Evolutionary conservation across 1,284 basidiomycete species (phyloP).

Genomic region (Phellinidium pouzarii): DNA sequence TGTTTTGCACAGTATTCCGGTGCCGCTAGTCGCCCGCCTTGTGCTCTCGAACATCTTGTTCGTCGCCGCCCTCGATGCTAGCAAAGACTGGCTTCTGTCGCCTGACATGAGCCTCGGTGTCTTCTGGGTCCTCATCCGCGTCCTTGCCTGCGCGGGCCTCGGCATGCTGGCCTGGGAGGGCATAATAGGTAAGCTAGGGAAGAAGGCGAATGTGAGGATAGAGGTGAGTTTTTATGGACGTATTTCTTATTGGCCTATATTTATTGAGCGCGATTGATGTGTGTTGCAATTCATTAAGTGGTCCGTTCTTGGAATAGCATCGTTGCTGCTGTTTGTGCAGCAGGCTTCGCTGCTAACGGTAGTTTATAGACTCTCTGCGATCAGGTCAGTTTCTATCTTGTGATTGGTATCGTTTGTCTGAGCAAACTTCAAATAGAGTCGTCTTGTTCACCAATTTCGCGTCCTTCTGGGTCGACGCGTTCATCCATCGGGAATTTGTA

Average conservation of each 20-base stretch:
- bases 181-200: slow-evolving; percentile 43
- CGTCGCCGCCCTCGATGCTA: slow-evolving; percentile 52
- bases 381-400: slow-evolving; percentile 39
- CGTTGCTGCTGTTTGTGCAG: slow-evolving; percentile 60
- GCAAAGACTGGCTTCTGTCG: slow-evolving; percentile 58
- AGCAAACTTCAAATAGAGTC: slow-evolving; percentile 39
- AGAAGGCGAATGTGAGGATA: slow-evolving; percentile 28
- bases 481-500: slow-evolving; percentile 44
- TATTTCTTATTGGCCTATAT: neutral
- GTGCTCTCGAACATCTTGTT: slow-evolving; percentile 54
- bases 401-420: neutral
- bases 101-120: slow-evolving; percentile 49
- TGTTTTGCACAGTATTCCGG: slow-evolving; percentile 22
- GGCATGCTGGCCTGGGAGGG: slow-evolving; percentile 54
- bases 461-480: slow-evolving; percentile 50
- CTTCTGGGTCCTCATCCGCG: slow-evolving; percentile 66
- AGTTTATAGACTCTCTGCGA: slow-evolving; percentile 55
- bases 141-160: slow-evolving; percentile 58
- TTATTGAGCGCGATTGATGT: neutral
- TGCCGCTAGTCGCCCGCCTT: slow-evolving; percentile 45
- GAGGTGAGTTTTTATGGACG: slow-evolving; percentile 40
- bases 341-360: slow-evolving; percentile 56
- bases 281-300: slow-evolving; percentile 39
- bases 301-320: slow-evolving; percentile 59
- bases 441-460: slow-evolving; percentile 64